phyloP scores from a whole-genome alignment of 108 stramenopile genomes.

The Pseudonitzschia pungens region DNA sequence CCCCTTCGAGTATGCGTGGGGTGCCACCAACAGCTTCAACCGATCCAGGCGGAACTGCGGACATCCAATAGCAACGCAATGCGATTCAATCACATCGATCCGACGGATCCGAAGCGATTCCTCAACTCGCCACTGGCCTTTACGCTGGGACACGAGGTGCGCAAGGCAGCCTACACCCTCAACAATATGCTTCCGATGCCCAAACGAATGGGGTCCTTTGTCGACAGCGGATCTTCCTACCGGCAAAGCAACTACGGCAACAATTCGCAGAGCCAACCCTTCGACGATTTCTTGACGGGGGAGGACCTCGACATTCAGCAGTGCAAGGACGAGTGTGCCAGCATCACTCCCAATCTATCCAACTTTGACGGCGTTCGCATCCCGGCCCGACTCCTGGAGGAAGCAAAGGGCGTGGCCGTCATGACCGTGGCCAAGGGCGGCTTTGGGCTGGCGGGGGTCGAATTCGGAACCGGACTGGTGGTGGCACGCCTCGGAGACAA shows the following conservation, averaged over 20 bases:
- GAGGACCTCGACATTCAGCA: constrained; percentile 31
- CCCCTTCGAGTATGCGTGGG: constrained; percentile 60
- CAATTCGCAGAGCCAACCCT: background rate
- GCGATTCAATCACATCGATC: constrained; percentile 86
- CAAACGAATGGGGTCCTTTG: constrained; percentile 43
- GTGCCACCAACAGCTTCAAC: constrained; percentile 55
- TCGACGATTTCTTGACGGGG: constrained; percentile 24
- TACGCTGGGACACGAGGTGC: constrained; percentile 89
- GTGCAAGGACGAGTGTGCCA: constrained; percentile 51
- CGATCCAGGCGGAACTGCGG: constrained; percentile 71
- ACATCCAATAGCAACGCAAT: constrained; percentile 72
- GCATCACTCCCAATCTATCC: constrained; percentile 62
- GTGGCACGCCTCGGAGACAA: constrained; percentile 63
- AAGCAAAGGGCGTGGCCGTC: constrained; percentile 82
- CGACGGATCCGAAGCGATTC: constrained; percentile 55
- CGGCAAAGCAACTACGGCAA: background rate
- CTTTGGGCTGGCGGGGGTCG: constrained; percentile 80
- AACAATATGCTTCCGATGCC: constrained; percentile 77
- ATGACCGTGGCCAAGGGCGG: constrained; percentile 82
- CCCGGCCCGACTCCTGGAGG: constrained; percentile 65
- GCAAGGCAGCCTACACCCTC: constrained; percentile 86
- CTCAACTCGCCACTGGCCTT: constrained; percentile 84
- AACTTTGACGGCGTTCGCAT: constrained; percentile 80
- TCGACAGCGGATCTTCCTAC: constrained; percentile 5
- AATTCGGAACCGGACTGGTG: constrained; percentile 88